These are phyloP conservation scores for Pyricularia sp. DNA, from an alignment of 2,329 filamentous ascomycete species.

Conservation along the genomic window DNA sequence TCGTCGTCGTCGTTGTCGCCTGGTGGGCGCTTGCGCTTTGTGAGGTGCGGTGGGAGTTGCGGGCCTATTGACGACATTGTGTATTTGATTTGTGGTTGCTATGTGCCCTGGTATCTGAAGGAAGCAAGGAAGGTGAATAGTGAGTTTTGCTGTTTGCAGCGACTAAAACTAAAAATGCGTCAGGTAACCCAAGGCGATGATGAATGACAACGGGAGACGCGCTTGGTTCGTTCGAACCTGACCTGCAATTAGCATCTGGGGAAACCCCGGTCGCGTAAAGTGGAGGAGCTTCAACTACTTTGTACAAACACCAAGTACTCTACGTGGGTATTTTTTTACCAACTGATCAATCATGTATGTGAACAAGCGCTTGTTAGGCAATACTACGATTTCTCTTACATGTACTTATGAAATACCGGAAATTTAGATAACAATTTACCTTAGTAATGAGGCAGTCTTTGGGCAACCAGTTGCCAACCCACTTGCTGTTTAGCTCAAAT, in stretches of 20 bases:
- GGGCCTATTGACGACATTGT: slow-evolving; percentile 59
- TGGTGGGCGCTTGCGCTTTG: slow-evolving; percentile 46
- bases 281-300: background rate
- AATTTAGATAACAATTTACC: too few relatives aligned
- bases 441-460: too few relatives aligned
- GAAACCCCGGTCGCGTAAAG: background rate
- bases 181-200: background rate
- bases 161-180: background rate
- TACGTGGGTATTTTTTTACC: background rate
- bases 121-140: background rate
- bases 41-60: slow-evolving; percentile 52
- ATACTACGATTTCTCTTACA: too few relatives aligned
- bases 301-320: background rate
- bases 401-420: too few relatives aligned
- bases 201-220: background rate
- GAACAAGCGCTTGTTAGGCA: too few relatives aligned
- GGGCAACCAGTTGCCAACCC: background rate
- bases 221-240: background rate
- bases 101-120: background rate
- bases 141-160: background rate
- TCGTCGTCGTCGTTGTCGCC: slow-evolving; percentile 27
- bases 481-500: background rate
- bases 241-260: background rate
- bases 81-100: background rate
- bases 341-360: background rate